Evolutionary conservation across 805 yeast species (phyloP).

Genomic region (Nakazawaea wickerhamii): DNA sequence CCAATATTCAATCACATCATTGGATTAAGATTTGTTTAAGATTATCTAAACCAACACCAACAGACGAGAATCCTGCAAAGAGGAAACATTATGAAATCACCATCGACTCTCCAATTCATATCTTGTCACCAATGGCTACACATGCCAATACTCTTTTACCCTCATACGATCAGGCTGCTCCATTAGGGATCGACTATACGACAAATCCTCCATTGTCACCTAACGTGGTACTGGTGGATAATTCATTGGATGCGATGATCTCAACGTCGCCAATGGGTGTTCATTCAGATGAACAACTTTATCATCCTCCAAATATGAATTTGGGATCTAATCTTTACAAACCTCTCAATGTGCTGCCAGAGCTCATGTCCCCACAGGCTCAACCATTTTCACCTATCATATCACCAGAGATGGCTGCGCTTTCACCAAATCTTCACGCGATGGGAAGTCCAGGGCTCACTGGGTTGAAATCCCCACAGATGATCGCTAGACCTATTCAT

Average conservation of each 20-base stretch:
- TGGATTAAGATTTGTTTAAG: slow-evolving; percentile 91
- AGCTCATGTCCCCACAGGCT: slow-evolving; percentile 60
- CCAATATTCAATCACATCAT: slow-evolving; percentile 82
- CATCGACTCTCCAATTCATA: slow-evolving; percentile 90
- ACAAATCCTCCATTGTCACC: slow-evolving; percentile 41
- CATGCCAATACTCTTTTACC: slow-evolving; percentile 78
- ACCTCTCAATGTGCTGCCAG: slow-evolving; percentile 43
- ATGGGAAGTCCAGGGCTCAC: slow-evolving; percentile 6
- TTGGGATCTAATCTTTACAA: slow-evolving; percentile 46
- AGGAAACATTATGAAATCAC: slow-evolving; percentile 91
- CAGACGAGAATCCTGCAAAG: slow-evolving; percentile 38
- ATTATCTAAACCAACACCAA: slow-evolving; percentile 61
- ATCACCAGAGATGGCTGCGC: slow-evolving; percentile 25
- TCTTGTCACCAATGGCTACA: slow-evolving; percentile 70
- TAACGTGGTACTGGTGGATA: slow-evolving; percentile 43
- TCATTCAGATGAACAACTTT: background rate
- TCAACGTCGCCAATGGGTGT: background rate
- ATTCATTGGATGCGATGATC: slow-evolving; percentile 22
- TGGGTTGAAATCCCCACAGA: slow-evolving; percentile 26
- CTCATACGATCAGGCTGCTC: slow-evolving; percentile 42
- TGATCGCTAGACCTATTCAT: slow-evolving; percentile 47
- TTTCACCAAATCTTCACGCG: slow-evolving; percentile 21
- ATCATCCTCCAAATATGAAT: slow-evolving; percentile 17
- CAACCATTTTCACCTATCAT: slow-evolving; percentile 47
- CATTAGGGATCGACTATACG: background rate